A percentile compares a stretch with the other conserved stretches of the same genome.
Conservation (phyloP, 2,329 filamentous ascomycete species). For the Fusarium sp. region DNA sequence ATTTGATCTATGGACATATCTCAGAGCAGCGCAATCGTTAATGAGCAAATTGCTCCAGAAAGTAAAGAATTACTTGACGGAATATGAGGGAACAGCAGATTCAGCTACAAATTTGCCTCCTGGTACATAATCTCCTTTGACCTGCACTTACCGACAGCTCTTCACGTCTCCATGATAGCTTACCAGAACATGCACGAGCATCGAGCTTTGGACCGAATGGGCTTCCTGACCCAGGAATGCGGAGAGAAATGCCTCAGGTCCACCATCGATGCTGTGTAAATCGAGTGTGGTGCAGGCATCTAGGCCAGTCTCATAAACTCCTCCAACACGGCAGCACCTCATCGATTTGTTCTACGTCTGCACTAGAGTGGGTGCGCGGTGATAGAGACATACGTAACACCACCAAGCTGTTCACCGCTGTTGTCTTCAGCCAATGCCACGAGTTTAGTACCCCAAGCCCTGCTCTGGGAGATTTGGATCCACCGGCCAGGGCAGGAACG, state of each 20-base stretch:
- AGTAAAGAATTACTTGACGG: not conserved
- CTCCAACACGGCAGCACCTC: conserved; percentile 36
- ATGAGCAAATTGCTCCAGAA: not conserved
- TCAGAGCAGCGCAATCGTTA: not conserved
- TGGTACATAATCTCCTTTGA: not conserved
- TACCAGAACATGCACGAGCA: not conserved
- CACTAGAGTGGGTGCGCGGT: conserved; percentile 38
- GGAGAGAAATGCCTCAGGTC: conserved; percentile 54
- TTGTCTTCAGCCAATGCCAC: conserved; percentile 41
- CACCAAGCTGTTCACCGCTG: conserved; percentile 43
- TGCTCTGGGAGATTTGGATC: conserved; percentile 45
- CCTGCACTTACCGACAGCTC: conserved; percentile 1
- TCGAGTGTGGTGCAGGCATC: conserved; percentile 17
- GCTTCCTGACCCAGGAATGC: conserved; percentile 39
- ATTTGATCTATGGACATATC: conserved; percentile 6
- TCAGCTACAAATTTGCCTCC: not conserved
- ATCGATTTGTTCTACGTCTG: conserved; percentile 40
- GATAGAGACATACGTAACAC: conserved; percentile 36
- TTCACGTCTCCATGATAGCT: not conserved
- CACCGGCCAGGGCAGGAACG: conserved; percentile 35
- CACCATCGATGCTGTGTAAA: conserved; percentile 38
- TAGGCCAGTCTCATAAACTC: conserved; percentile 30
- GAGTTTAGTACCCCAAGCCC: conserved; percentile 38
- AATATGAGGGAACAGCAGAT: not conserved
- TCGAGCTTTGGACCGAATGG: conserved; percentile 16